Conservation (phyloP, 805 yeast genomes). For the Wickerhamomyces canadensis region DNA sequence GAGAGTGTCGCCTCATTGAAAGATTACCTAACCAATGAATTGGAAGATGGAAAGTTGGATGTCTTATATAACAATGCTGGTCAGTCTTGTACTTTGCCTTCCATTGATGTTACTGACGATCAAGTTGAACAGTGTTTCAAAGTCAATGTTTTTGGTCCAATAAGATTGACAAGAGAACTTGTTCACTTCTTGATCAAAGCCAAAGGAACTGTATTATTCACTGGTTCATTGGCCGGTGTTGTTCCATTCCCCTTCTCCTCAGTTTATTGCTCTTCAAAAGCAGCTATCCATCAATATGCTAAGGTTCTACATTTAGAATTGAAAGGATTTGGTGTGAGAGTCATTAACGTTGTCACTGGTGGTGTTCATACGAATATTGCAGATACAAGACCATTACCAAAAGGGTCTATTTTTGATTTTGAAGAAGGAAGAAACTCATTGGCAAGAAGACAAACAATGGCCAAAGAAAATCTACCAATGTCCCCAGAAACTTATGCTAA, state of each 20-base stretch:
- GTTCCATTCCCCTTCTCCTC: constrained; percentile 68
- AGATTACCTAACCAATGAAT: constrained; percentile 32
- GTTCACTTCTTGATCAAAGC: constrained; percentile 51
- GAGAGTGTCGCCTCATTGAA: constrained; percentile 43
- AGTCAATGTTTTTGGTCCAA: constrained; percentile 68
- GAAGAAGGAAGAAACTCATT: constrained; percentile 48
- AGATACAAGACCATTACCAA: constrained; percentile 56
- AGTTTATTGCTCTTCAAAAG: constrained; percentile 62
- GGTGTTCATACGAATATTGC: constrained; percentile 70
- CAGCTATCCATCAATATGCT: constrained; percentile 73
- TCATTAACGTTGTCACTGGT: constrained; percentile 67
- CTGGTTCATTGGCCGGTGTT: constrained; percentile 67
- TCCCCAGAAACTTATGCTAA: constrained; percentile 51
- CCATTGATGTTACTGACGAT: constrained; percentile 57
- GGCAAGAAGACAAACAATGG: constrained; percentile 50
- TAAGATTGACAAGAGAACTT: constrained; percentile 57
- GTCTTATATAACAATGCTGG: constrained; percentile 74
- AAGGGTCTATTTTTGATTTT: constrained; percentile 44
- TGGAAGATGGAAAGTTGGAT: constrained; percentile 47
- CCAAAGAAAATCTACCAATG: constrained; percentile 55
- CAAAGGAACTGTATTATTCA: constrained; percentile 64
- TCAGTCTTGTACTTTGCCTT: constrained; percentile 67
- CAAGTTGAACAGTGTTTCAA: constrained; percentile 45
- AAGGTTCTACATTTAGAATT: constrained; percentile 57
- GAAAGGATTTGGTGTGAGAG: constrained; percentile 67